A percentile compares a stretch with the other conserved stretches of the same genome.
These are phyloP conservation scores for Lodderomyces pseudojiufengensis DNA, from an alignment of 1,139 yeast species.

Conservation along the genomic window DNA sequence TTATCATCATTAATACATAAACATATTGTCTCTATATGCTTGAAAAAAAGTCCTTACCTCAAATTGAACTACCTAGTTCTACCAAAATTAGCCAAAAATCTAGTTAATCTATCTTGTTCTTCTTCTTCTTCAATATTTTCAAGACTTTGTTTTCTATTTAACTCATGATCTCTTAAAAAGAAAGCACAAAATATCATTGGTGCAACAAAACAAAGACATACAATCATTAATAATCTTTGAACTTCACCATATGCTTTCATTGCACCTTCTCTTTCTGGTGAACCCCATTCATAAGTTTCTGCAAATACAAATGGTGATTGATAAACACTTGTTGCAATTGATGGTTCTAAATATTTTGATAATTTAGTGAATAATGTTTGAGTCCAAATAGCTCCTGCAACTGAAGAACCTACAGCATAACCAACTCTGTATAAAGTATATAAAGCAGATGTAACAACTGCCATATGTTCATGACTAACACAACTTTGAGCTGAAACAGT, in stretches of 20 bases:
- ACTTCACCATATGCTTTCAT: constrained; percentile 32
- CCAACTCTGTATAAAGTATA: constrained; percentile 36
- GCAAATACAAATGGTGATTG: constrained; percentile 27
- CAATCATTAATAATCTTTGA: constrained; percentile 31
- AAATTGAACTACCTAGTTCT: no score
- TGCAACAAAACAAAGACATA: constrained; percentile 30
- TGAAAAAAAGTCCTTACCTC: no score
- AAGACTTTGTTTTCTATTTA: constrained; percentile 24
- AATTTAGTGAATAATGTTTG: constrained; percentile 18
- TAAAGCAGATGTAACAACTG: constrained; percentile 30
- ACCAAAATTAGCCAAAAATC: constrained; percentile 5
- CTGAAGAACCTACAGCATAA: constrained; percentile 31
- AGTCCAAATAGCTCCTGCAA: constrained; percentile 41
- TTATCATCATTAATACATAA: no score
- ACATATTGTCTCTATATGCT: no score
- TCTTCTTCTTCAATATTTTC: constrained; percentile 11
- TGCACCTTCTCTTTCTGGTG: constrained; percentile 28
- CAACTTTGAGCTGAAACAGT: constrained; percentile 32
- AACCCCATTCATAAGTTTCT: constrained; percentile 28
- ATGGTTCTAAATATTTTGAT: constrained; percentile 17
- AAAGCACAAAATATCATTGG: constrained; percentile 29
- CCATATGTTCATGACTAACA: constrained; percentile 37
- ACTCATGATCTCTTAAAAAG: constrained; percentile 32
- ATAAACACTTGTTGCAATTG: constrained; percentile 27
- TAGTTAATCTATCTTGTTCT: constrained; percentile 9